Conservation (phyloP, 2,329 filamentous ascomycete genomes). For the Aspergillus uvarum region DNA sequence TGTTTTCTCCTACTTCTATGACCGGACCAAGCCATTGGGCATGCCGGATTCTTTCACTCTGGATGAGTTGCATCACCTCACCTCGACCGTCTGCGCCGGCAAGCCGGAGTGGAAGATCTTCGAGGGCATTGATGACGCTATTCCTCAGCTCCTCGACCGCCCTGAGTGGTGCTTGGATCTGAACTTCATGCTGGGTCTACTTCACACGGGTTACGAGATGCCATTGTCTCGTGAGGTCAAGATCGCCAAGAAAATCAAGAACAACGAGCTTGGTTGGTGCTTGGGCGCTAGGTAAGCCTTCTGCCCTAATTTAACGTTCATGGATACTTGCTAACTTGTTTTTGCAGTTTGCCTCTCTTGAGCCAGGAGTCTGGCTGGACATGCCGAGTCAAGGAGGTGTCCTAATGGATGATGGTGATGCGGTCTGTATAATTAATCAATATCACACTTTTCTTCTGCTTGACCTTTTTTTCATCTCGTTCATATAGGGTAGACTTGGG, state of each 20-base stretch:
- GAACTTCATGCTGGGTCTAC: slow-evolving; percentile 90
- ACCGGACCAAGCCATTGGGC: slow-evolving; percentile 87
- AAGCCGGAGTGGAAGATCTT: slow-evolving; percentile 79
- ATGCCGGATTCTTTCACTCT: slow-evolving; percentile 99
- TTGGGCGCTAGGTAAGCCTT: slow-evolving; percentile 83
- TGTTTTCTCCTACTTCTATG: slow-evolving; percentile 97
- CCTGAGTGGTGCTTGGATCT: slow-evolving; percentile 93
- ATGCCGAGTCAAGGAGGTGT: slow-evolving; percentile 78
- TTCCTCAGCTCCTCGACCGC: slow-evolving; percentile 75
- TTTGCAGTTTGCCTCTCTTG: slow-evolving; percentile 73
- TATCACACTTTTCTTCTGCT: slow-evolving; percentile 14
- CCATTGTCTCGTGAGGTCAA: slow-evolving; percentile 92
- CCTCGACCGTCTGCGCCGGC: slow-evolving; percentile 80
- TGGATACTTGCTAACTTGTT: slow-evolving; percentile 22
- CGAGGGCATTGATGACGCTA: slow-evolving; percentile 68
- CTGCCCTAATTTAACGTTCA: slow-evolving; percentile 7
- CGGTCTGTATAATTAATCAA: slow-evolving; percentile 19
- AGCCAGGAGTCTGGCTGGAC: slow-evolving; percentile 82
- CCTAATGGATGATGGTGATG: slow-evolving; percentile 32
- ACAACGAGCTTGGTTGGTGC: slow-evolving; percentile 96
- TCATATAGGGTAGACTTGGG: slow-evolving; percentile 25
- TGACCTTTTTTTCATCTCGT: slow-evolving; percentile 29
- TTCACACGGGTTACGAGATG: slow-evolving; percentile 98
- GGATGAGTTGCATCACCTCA: slow-evolving; percentile 81
- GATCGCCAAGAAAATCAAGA: slow-evolving; percentile 98